These are phyloP conservation scores for Sedum album DNA, from an alignment of 164 flowering plant genomes.

Conservation along the genomic window DNA sequence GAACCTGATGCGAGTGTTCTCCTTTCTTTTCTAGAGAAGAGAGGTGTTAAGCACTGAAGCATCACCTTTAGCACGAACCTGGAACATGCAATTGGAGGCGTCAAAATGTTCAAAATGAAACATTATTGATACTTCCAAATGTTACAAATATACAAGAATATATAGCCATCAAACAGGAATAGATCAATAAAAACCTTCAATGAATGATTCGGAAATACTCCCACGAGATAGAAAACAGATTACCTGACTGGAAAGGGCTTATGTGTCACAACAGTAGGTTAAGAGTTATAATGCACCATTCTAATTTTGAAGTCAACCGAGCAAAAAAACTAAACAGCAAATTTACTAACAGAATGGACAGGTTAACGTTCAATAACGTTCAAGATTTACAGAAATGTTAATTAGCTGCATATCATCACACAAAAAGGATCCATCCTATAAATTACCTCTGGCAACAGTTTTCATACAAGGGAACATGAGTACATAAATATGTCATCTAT, in stretches of 20 bases:
- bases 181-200: not conserved
- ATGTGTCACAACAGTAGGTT: too few species aligned
- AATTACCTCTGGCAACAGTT: slow-evolving; percentile 13
- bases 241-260: too few species aligned
- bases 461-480: not conserved
- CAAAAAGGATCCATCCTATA: not conserved
- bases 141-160: not conserved
- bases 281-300: too few species aligned
- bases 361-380: too few species aligned
- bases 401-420: too few species aligned
- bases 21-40: slow-evolving; percentile 9
- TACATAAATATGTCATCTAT: slow-evolving; percentile 17
- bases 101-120: slow-evolving; percentile 37
- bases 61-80: slow-evolving; percentile 46
- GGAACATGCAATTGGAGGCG: slow-evolving; percentile 64
- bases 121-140: slow-evolving; percentile 24
- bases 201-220: too few species aligned
- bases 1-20: not conserved
- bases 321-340: too few species aligned
- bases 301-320: too few species aligned
- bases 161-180: slow-evolving; percentile 13
- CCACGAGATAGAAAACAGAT: too few species aligned
- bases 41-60: slow-evolving; percentile 32
- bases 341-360: too few species aligned
- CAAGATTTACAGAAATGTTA: too few species aligned